Evolutionary conservation across 2,329 filamentous ascomycete species (phyloP).

Genomic region (Thermoascus crustaceus): DNA sequence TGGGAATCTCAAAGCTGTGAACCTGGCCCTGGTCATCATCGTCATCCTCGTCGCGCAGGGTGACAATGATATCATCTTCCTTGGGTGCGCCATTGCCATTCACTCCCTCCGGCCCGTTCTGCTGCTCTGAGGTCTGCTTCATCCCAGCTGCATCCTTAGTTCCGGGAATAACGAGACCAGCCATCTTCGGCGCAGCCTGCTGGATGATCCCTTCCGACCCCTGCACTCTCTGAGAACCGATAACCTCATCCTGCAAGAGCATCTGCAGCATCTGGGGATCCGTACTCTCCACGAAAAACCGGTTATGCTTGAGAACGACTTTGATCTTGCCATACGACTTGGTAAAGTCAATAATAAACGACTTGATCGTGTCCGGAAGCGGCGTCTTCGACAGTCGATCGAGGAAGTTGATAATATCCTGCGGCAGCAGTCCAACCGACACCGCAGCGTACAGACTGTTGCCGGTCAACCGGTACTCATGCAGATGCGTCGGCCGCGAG

Average conservation of each 20-base stretch:
- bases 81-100: slow-evolving; percentile 40
- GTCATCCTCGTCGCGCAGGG: slow-evolving; percentile 66
- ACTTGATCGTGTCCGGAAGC: slow-evolving; percentile 68
- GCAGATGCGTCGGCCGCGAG: slow-evolving; percentile 80
- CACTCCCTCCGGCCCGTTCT: slow-evolving; percentile 19
- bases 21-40: slow-evolving; percentile 78
- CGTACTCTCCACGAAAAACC: slow-evolving; percentile 87
- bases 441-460: slow-evolving; percentile 94
- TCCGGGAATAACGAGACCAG: slow-evolving; percentile 81
- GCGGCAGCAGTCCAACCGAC: slow-evolving; percentile 80
- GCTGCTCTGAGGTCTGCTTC: slow-evolving; percentile 55
- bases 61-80: slow-evolving; percentile 62
- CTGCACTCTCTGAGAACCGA: slow-evolving; percentile 71
- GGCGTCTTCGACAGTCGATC: slow-evolving; percentile 84
- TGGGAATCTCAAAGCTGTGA: slow-evolving; percentile 85
- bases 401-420: slow-evolving; percentile 83
- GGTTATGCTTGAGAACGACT: slow-evolving; percentile 86
- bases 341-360: slow-evolving; percentile 75
- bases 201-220: slow-evolving; percentile 65
- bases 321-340: slow-evolving; percentile 93
- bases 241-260: slow-evolving; percentile 74
- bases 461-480: slow-evolving; percentile 86
- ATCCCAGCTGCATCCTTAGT: slow-evolving; percentile 88
- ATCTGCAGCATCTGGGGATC: slow-evolving; percentile 80
- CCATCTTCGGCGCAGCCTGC: slow-evolving; percentile 76